Conservation (phyloP, 78 protist genomes). For the Blattamonas nauphoetae region DNA sequence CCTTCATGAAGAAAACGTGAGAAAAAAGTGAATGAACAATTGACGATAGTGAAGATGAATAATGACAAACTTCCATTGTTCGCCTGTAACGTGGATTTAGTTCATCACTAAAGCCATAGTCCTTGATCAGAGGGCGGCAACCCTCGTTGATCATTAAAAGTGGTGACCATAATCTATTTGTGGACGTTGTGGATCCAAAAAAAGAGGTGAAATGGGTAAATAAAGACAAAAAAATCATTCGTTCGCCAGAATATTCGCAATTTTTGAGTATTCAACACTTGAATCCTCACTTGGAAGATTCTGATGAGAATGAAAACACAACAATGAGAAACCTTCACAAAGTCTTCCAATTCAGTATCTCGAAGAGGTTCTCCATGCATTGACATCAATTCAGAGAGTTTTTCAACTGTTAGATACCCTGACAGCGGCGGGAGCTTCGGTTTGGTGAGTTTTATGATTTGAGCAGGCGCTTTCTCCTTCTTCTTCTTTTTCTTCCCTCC, state of each 20-base stretch:
- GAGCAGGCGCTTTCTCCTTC: background rate
- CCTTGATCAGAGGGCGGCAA: background rate
- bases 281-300: background rate
- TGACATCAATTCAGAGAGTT: background rate
- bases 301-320: background rate
- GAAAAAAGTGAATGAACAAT: background rate
- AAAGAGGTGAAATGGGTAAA: too few species aligned
- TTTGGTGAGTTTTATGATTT: too few species aligned
- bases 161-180: too few species aligned
- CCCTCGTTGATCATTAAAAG: too few species aligned
- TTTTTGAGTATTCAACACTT: background rate
- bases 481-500: background rate
- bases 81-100: background rate
- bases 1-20: background rate
- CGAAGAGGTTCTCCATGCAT: background rate
- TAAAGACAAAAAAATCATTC: too few species aligned
- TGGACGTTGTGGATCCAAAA: too few species aligned
- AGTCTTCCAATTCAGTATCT: background rate
- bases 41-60: background rate
- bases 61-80: background rate
- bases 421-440: background rate
- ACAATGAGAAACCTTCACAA: background rate
- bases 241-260: background rate
- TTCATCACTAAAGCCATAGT: background rate
- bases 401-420: background rate